Base-by-base conservation (phyloP, 2,329 filamentous ascomycete species). In the Cercospora janseana region DNA sequence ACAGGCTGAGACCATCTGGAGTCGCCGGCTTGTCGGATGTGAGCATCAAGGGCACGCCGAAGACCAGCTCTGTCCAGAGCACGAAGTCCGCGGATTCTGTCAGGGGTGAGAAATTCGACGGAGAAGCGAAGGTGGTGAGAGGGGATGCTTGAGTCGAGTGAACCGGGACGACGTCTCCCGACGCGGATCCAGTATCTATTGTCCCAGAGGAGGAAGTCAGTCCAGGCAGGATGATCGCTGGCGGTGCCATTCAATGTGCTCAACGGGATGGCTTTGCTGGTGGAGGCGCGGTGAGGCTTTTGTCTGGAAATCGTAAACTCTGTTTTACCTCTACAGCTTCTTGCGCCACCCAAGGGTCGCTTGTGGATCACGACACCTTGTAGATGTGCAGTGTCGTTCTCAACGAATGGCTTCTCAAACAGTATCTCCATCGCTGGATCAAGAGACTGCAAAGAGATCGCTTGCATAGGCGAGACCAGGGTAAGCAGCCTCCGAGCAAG, bases 141-240 rank as follows among this genome's bases (percentile, higher is more conserved):
- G 4, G 26, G 50, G 15, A 10, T 10, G 24, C 18, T 12, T 15
- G 15, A 18, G 7, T 41, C 23, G 29, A 6, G 6, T 26, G 18
- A 12, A 21, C 13, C 10, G 16, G 21, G 35, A 8, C 6, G 31
- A n/a, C 28, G 31, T 23, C 41, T 20, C 9, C 63, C 60, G 8
- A 81, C 48, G 2, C 70, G 71, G 41, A 82, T 69, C 80, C 80
- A 83, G 63, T 71, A 81, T 15, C 80, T 71, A 38, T 73, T 70
- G 58, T 82, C 79, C 70, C 78, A 82, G 12, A 83, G 69, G 4
- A 67, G 65, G 64, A 69, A 77, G 8, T 37, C 44, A 13, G 49
- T 58, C 52, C 45, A 56, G n/a, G 40, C 13, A 23, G 24, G 8
- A 18, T 38, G 21, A 7, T 21, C 12, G 10, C 18, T 9, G 6